Percentiles rank a stretch among this genome's conserved stretches.
Evolutionary conservation across 495 filamentous ascomycete species (phyloP).

Genomic region (Daldinia childiae): DNA sequence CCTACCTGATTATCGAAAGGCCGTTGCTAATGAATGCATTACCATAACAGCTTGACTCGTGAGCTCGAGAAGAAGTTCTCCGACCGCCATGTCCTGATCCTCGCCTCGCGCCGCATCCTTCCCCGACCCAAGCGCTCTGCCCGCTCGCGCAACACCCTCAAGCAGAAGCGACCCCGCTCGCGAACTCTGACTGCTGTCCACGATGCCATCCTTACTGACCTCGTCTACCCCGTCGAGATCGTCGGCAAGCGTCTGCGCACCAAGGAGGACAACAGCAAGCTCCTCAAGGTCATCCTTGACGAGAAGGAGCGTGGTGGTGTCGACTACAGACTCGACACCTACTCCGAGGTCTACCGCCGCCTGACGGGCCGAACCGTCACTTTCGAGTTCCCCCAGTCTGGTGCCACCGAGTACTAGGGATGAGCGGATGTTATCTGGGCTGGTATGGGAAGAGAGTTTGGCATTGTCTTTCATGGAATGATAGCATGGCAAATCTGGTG

Average conservation of each 20-base stretch:
- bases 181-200: constrained; percentile 97
- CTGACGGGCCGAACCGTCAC: constrained; percentile 91
- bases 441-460: constrained; percentile 32
- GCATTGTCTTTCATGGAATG: constrained; percentile 31
- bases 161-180: constrained; percentile 97
- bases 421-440: constrained; percentile 24
- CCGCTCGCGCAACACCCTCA: constrained; percentile 91
- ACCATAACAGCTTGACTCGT: constrained; percentile 80
- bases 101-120: constrained; percentile 97
- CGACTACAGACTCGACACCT: constrained; percentile 98
- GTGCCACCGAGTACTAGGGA: constrained; percentile 77
- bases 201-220: constrained; percentile 93
- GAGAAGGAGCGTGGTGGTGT: constrained; percentile 99
- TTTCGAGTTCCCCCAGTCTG: constrained; percentile 96
- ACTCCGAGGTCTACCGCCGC: constrained; percentile 96
- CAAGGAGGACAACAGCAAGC: constrained; percentile 96
- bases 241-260: constrained; percentile 97
- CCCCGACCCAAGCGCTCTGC: constrained; percentile 95
- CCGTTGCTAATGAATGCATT: constrained; percentile 38
- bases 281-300: constrained; percentile 96
- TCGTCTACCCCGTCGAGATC: constrained; percentile 99
- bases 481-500: constrained; percentile 37
- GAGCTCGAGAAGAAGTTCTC: constrained; percentile 99
- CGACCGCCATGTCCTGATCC: constrained; percentile 98
- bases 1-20: neutral